phyloP scores from a whole-genome alignment of 805 yeast genomes.

The Starmerella powellii region DNA sequence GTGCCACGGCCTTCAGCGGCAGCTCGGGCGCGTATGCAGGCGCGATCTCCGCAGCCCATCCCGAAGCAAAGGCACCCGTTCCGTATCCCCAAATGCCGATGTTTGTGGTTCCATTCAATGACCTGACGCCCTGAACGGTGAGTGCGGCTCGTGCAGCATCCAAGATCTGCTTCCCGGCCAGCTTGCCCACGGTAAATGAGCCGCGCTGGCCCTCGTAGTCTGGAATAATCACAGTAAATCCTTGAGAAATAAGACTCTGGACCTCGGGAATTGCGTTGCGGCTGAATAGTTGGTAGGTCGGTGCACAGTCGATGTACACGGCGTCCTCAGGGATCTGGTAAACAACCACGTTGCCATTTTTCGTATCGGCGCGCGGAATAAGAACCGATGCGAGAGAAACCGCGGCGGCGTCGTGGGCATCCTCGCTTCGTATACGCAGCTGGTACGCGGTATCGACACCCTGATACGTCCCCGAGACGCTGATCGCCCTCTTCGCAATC shows the following conservation, averaged over 20 bases:
- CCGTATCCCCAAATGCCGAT: constrained; percentile 26
- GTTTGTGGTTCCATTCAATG: constrained; percentile 12
- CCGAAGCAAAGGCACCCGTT: constrained; percentile 24
- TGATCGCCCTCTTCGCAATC: constrained; percentile 12
- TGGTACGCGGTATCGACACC: constrained; percentile 17
- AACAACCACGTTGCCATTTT: constrained; percentile 15
- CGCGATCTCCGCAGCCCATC: constrained; percentile 23
- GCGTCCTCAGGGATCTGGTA: constrained; percentile 24
- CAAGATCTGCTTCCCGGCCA: constrained; percentile 24
- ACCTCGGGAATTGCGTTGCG: constrained; percentile 12
- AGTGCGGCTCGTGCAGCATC: constrained; percentile 26
- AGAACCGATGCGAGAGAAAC: constrained; percentile 26
- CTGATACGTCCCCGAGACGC: constrained; percentile 14
- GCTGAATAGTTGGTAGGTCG: constrained; percentile 19
- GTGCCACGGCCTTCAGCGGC: constrained; percentile 18
- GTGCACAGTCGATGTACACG: constrained; percentile 19
- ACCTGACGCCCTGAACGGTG: constrained; percentile 3
- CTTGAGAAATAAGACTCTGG: constrained; percentile 17
- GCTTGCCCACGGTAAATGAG: constrained; percentile 20
- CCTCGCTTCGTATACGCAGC: constrained; percentile 22
- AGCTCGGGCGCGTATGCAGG: constrained; percentile 23
- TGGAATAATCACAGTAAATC: constrained; percentile 22
- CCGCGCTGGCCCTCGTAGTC: constrained; percentile 23
- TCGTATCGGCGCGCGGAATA: constrained; percentile 17
- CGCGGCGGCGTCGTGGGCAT: constrained; percentile 23